Evolutionary conservation across 495 filamentous ascomycete genomes (phyloP).

Genomic region (Glarea lozoyensis): DNA sequence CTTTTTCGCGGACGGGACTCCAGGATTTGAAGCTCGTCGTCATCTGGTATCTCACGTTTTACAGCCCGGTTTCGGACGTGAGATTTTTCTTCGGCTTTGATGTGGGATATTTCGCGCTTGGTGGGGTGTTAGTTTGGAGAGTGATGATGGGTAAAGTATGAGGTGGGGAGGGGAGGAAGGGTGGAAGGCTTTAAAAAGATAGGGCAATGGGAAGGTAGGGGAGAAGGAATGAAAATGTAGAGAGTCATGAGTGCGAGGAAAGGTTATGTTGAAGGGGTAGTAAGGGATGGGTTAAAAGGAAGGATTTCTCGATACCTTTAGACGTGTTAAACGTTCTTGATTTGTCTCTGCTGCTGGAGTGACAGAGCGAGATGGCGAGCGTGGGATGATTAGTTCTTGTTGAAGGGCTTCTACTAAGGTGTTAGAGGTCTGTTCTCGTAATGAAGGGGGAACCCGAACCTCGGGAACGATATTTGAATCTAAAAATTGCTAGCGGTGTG

Average conservation of each 20-base stretch:
- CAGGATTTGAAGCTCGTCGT: neutral
- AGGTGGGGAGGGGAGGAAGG: too few relatives aligned
- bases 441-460: constrained; percentile 8
- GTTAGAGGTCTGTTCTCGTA: constrained; percentile 1
- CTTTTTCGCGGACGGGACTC: constrained; percentile 4
- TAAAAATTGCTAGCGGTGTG: constrained; percentile 22
- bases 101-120: constrained; percentile 17
- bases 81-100: constrained; percentile 11
- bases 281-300: neutral
- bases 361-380: constrained; percentile 16
- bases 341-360: neutral
- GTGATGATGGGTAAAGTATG: too few relatives aligned
- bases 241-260: too few relatives aligned
- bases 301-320: neutral
- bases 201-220: too few relatives aligned
- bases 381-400: constrained; percentile 25
- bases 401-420: constrained; percentile 20
- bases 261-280: too few relatives aligned
- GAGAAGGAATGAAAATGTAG: too few relatives aligned
- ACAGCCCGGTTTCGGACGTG: constrained; percentile 2
- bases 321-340: neutral
- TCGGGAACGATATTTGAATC: constrained; percentile 25
- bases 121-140: constrained; percentile 1
- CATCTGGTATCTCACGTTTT: neutral
- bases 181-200: neutral